These are phyloP conservation scores for Ramaria rubella DNA, from an alignment of 768 basidiomycete genomes.

Conservation along the genomic window DNA sequence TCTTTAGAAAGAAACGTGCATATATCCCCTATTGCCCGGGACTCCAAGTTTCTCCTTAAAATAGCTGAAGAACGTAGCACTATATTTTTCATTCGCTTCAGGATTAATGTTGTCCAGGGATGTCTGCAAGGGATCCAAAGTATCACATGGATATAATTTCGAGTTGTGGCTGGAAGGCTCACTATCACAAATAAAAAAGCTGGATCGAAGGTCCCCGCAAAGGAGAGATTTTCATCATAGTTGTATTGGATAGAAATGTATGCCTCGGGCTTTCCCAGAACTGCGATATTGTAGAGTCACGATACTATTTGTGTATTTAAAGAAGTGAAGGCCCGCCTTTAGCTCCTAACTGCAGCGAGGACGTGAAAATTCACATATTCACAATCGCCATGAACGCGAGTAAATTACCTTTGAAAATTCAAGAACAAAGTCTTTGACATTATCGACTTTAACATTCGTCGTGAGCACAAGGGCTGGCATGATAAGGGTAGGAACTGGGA, in stretches of 20 bases:
- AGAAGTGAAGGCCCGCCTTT: constrained; percentile 19
- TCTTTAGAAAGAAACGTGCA: constrained; percentile 32
- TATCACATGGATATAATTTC: not conserved
- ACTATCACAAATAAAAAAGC: constrained; percentile 56
- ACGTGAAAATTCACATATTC: not conserved
- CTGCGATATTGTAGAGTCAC: not conserved
- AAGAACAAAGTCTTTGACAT: constrained; percentile 31
- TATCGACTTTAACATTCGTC: constrained; percentile 32
- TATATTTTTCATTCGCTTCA: constrained; percentile 44
- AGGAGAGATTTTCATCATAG: constrained; percentile 55
- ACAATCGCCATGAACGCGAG: not conserved
- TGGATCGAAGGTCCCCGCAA: constrained; percentile 58
- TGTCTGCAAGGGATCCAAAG: constrained; percentile 30
- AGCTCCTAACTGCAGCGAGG: constrained; percentile 41
- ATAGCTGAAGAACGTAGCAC: constrained; percentile 47
- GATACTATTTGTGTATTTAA: not conserved
- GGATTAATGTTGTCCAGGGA: constrained; percentile 52
- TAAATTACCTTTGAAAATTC: constrained; percentile 51
- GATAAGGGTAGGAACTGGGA: not conserved
- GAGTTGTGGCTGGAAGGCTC: constrained; percentile 22
- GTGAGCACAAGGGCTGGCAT: constrained; percentile 37
- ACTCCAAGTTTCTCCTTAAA: constrained; percentile 49
- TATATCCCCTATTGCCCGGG: constrained; percentile 50
- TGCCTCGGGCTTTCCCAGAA: constrained; percentile 47
- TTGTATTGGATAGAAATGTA: constrained; percentile 49